These are phyloP conservation scores for Gomphus bonarii DNA, from an alignment of 1,284 basidiomycete genomes.

Conservation along the genomic window DNA sequence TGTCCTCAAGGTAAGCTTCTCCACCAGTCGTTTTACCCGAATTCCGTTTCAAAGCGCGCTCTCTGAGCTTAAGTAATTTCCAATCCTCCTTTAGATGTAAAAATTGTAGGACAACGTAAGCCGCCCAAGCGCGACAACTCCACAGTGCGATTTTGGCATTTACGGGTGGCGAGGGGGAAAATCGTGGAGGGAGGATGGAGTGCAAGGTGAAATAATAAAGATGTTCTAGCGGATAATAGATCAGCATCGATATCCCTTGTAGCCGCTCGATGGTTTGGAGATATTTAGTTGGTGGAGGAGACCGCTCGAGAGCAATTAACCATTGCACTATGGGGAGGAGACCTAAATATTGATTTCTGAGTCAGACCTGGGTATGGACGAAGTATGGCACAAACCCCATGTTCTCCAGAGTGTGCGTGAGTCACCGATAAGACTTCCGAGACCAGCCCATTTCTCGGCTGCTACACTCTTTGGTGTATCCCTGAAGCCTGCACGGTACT, in stretches of 20 bases:
- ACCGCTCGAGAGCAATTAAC: conserved; percentile 62
- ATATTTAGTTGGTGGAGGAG: conserved; percentile 52
- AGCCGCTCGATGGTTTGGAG: conserved; percentile 69
- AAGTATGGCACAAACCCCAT: conserved; percentile 45
- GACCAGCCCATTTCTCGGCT: conserved; percentile 43
- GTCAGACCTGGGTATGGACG: neutral
- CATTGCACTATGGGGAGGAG: conserved; percentile 69
- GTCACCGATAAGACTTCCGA: conserved; percentile 49
- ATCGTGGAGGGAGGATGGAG: conserved; percentile 42
- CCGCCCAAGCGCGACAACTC: conserved; percentile 71
- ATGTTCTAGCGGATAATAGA: conserved; percentile 76
- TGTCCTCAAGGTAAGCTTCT: conserved; percentile 35
- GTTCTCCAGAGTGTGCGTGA: conserved; percentile 64
- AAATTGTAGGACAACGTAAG: conserved; percentile 66
- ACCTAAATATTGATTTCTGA: conserved; percentile 30
- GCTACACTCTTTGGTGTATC: conserved; percentile 37
- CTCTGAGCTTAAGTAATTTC: conserved; percentile 41
- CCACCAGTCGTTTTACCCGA: conserved; percentile 27
- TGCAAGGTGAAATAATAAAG: conserved; percentile 60
- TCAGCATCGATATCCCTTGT: conserved; percentile 78
- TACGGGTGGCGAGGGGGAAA: conserved; percentile 30
- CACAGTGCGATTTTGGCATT: conserved; percentile 42
- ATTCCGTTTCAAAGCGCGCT: conserved; percentile 45
- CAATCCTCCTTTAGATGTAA: conserved; percentile 59
- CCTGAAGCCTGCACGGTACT: conserved; percentile 49